Evolutionary conservation across 306 rosid genomes (phyloP).

Genomic region (Lithocarpus polystachyus): DNA sequence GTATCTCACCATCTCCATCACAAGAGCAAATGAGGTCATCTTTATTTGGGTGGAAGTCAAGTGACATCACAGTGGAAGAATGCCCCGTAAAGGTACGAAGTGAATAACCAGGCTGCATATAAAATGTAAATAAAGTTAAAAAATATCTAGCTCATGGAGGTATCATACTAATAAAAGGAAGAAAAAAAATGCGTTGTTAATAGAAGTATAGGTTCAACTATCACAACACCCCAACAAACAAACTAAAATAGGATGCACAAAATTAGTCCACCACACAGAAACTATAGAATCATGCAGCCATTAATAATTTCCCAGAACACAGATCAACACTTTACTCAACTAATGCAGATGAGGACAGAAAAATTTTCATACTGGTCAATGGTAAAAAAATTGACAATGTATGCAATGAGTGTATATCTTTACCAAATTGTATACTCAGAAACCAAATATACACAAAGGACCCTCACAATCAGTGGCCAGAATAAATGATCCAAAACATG

Average conservation of each 20-base stretch:
- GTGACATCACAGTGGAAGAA: slow-evolving; percentile 71
- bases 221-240: slow-evolving; percentile 5
- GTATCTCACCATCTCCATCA: slow-evolving; percentile 89
- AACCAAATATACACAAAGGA: too few species aligned
- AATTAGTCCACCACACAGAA: not conserved
- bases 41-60: slow-evolving; percentile 93
- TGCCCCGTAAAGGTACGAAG: slow-evolving; percentile 90
- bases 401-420: not conserved
- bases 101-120: slow-evolving; percentile 81
- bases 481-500: not conserved
- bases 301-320: slow-evolving; percentile 2
- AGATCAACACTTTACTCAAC: not conserved
- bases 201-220: slow-evolving; percentile 17
- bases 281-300: not conserved
- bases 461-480: not conserved
- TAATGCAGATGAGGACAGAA: not conserved
- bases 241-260: slow-evolving; percentile 7
- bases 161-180: not conserved
- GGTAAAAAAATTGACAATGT: not conserved
- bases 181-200: not conserved
- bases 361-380: not conserved
- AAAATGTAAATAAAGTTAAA: not conserved
- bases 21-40: slow-evolving; percentile 93
- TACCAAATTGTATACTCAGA: too few species aligned
- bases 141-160: not conserved